Conservation (phyloP, 345 rosid genomes). For the Lepidium didymum region DNA sequence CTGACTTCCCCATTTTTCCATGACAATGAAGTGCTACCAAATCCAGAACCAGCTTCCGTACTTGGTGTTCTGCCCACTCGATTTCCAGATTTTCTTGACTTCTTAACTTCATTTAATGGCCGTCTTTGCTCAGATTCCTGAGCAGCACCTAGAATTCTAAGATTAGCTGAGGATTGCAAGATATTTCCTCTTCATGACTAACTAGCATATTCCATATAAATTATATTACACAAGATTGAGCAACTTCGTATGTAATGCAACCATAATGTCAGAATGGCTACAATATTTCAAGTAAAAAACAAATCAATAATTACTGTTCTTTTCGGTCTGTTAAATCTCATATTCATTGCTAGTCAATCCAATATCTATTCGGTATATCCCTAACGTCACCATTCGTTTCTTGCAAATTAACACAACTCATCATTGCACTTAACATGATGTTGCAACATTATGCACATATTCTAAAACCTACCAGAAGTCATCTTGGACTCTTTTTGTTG, state of each 20-base stretch:
- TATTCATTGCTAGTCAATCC: not conserved
- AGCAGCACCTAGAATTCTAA: constrained; percentile 41
- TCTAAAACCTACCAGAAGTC: constrained; percentile 35
- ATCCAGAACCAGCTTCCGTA: constrained; percentile 29
- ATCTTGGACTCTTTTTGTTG: constrained; percentile 4
- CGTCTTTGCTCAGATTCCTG: constrained; percentile 26
- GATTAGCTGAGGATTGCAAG: constrained; percentile 1
- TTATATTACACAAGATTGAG: not conserved
- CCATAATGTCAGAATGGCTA: not conserved
- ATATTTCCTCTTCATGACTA: constrained; percentile 4
- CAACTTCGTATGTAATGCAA: not conserved
- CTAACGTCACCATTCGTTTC: not conserved
- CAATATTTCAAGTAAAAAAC: not conserved
- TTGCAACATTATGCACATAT: not conserved
- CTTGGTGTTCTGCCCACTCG: not conserved
- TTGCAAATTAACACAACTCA: not conserved
- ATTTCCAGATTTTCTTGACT: constrained; percentile 15
- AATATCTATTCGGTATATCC: not conserved
- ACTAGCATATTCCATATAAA: not conserved
- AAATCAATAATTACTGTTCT: not conserved
- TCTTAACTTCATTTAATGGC: constrained; percentile 22
- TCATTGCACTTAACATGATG: not conserved
- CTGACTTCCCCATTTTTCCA: constrained; percentile 17
- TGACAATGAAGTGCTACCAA: constrained; percentile 19
- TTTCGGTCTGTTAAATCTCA: not conserved